phyloP scores from a whole-genome alignment of 495 filamentous ascomycete species.

The Peziza echinospora region DNA sequence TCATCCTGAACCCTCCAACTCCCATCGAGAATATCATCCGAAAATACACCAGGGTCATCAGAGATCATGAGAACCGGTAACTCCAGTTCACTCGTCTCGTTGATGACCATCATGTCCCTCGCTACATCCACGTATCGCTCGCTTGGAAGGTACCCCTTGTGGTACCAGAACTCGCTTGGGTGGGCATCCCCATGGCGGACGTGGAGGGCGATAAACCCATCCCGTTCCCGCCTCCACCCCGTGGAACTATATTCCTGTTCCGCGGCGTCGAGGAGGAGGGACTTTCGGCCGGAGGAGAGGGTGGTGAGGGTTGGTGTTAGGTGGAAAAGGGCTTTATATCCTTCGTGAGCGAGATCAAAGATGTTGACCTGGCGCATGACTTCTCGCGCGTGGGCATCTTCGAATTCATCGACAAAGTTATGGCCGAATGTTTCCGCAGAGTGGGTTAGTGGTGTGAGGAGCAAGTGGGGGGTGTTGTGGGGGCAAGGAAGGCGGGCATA shows the following conservation, averaged over 20 bases:
- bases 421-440: conserved; percentile 33
- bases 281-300: no score
- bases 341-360: conserved; percentile 36
- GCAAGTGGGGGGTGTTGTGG: conserved; percentile 40
- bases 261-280: conserved; percentile 34
- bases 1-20: no score
- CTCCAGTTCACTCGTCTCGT: neutral
- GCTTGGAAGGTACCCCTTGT: conserved; percentile 44
- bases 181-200: conserved; percentile 49
- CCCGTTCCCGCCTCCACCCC: neutral
- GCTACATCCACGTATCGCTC: conserved; percentile 30
- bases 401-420: conserved; percentile 29
- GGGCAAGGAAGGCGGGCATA: conserved; percentile 50
- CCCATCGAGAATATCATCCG: conserved; percentile 15
- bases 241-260: no score
- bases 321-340: conserved; percentile 48
- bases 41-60: conserved; percentile 48
- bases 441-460: conserved; percentile 42
- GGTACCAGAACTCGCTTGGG: conserved; percentile 38
- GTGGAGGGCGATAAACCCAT: neutral
- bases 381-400: conserved; percentile 26
- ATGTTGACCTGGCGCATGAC: conserved; percentile 30
- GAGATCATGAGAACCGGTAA: conserved; percentile 44
- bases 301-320: no score
- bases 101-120: no score